Percentiles rank a stretch among this genome's conserved stretches.
These are phyloP conservation scores for Ophiostoma montium DNA, from an alignment of 2,329 filamentous ascomycete genomes.

Conservation along the genomic window DNA sequence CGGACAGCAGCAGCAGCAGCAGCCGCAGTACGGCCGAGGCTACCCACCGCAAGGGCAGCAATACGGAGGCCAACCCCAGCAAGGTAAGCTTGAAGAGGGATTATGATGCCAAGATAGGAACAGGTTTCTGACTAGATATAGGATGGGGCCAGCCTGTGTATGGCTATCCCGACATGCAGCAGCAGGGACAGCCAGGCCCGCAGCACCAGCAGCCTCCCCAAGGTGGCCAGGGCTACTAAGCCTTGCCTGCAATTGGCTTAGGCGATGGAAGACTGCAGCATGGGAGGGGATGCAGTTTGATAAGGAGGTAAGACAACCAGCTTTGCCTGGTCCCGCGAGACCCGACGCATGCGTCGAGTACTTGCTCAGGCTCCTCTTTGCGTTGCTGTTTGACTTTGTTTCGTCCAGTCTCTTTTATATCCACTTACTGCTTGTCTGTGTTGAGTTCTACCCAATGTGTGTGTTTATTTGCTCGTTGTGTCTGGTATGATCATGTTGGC, in stretches of 20 bases:
- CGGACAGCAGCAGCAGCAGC: conserved; percentile 19
- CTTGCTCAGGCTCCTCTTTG: no score
- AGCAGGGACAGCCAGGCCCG: conserved; percentile 25
- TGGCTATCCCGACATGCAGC: conserved; percentile 31
- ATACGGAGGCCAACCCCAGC: conserved; percentile 28
- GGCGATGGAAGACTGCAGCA: no score
- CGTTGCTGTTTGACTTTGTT: no score
- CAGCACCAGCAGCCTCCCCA: conserved; percentile 24
- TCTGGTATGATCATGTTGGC: neutral
- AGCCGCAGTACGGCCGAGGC: conserved; percentile 28
- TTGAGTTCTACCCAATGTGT: neutral
- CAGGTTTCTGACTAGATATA: no score
- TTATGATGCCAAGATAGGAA: neutral
- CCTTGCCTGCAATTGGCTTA: neutral
- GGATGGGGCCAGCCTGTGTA: conserved; percentile 22
- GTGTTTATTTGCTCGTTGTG: neutral
- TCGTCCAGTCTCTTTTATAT: neutral
- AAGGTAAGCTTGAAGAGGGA: conserved; percentile 18
- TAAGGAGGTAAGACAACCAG: no score
- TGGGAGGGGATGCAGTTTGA: no score
- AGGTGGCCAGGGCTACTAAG: conserved; percentile 20
- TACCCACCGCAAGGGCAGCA: conserved; percentile 22
- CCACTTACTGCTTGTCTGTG: neutral
- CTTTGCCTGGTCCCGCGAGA: no score
- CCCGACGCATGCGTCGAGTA: no score